These are phyloP conservation scores for Sclerotinia borealis DNA, from an alignment of 2,329 filamentous ascomycete genomes.

Conservation along the genomic window DNA sequence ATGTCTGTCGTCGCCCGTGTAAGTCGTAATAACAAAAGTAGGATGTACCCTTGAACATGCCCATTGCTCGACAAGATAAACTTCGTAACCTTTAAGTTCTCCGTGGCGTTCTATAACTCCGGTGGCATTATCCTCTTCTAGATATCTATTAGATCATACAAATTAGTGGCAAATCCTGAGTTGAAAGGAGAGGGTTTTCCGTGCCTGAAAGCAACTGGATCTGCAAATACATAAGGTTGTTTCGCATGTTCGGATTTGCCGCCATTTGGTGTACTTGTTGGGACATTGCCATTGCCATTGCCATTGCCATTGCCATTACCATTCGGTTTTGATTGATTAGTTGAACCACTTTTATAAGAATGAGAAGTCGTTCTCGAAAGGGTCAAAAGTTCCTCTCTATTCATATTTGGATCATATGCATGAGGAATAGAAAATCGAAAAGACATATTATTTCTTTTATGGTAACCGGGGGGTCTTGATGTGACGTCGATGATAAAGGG, in stretches of 20 bases:
- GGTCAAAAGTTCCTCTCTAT: conserved; percentile 27
- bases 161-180: not conserved
- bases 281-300: conserved; percentile 8
- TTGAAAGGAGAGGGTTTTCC: not conserved
- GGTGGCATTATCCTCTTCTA: conserved; percentile 78
- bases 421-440: conserved; percentile 19
- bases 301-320: conserved; percentile 14
- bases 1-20: conserved; percentile 80
- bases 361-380: conserved; percentile 23
- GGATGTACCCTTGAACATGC: conserved; percentile 86
- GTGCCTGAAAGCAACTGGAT: conserved; percentile 56
- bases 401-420: conserved; percentile 30
- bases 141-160: conserved; percentile 47
- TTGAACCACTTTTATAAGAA: conserved; percentile 21
- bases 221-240: conserved; percentile 51
- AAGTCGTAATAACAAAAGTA: conserved; percentile 86
- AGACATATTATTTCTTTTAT: conserved; percentile 20
- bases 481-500: conserved; percentile 11
- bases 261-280: not conserved
- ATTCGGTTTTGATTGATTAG: conserved; percentile 13
- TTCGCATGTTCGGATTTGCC: conserved; percentile 6
- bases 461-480: not conserved
- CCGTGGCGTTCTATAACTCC: conserved; percentile 66
- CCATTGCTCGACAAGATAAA: conserved; percentile 97
- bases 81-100: conserved; percentile 75